Conservation (phyloP, 805 yeast genomes). For the Candida ascalaphidarum region DNA sequence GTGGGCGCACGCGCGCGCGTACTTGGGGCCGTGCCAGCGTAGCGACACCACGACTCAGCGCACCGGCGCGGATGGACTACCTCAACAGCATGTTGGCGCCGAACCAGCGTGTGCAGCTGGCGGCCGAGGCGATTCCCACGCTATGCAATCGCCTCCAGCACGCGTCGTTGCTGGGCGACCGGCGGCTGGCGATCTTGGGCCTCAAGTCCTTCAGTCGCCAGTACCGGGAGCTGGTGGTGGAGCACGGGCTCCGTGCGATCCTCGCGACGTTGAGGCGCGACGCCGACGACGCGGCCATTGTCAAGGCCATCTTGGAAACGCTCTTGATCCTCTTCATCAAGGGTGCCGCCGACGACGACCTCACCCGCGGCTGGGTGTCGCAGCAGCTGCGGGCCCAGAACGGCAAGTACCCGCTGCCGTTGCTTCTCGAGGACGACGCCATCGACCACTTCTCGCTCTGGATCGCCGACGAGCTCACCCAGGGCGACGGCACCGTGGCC, state of each 20-base stretch:
- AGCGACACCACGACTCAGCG: too few relatives aligned
- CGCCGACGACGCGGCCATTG: constrained; percentile 57
- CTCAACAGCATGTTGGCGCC: constrained; percentile 27
- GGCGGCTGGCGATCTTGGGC: constrained; percentile 86
- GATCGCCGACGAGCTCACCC: constrained; percentile 91
- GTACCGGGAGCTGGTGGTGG: constrained; percentile 84
- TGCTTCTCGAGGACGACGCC: constrained; percentile 43
- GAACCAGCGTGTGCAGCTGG: constrained; percentile 35
- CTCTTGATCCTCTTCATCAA: constrained; percentile 72
- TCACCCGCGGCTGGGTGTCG: constrained; percentile 64
- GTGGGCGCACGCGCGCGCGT: too few relatives aligned
- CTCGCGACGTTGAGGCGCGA: constrained; percentile 60
- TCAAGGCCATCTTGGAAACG: constrained; percentile 80
- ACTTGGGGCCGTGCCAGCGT: too few relatives aligned
- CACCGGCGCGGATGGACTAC: constrained; percentile 21
- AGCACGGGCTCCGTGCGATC: constrained; percentile 72
- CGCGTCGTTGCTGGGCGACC: constrained; percentile 72
- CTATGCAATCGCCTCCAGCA: constrained; percentile 81
- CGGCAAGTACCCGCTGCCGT: constrained; percentile 75
- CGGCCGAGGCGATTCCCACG: constrained; percentile 80
- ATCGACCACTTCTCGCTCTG: constrained; percentile 86
- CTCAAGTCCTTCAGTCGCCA: constrained; percentile 83
- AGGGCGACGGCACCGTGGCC: constrained; percentile 25
- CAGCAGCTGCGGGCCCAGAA: constrained; percentile 66
- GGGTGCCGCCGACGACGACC: constrained; percentile 54